Evolutionary conservation across 2,329 filamentous ascomycete genomes (phyloP), one percentile per base, ranked within the genome.

Genomic region (Aspergillus sergii): DNA sequence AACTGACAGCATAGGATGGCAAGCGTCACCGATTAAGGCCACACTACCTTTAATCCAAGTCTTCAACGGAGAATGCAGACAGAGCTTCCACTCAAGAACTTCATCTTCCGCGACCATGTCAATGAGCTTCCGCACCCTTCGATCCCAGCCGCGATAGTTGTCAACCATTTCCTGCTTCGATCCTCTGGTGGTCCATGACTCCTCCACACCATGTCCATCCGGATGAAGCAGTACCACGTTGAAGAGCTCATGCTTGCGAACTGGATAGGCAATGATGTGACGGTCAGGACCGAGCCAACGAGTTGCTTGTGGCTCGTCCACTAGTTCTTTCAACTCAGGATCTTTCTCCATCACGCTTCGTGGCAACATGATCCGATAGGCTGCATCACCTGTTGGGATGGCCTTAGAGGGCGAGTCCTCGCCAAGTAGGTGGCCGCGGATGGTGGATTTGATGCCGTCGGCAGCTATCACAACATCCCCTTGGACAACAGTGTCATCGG

Each of bases 231-330:
- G 83, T 14, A 87, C 88, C 39, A 90, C 78, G 76, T 90, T 90
- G 78, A 89, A 90, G 69, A 89, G 84, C 41, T 82, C 83, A 71
- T 91, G 87, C 72, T 83, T 85, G 65, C 86, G 84, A 50, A 94
- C 88, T 0, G 91, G 88, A 74, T 94, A 94, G 0, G 90, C 90
- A 69, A 94, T 91, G 75, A 93, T 90, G 76, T 94, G 91, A 1
- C 90, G 84, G 69, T 86, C 86, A 72, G 88, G 88, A 36, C 91
- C 91, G 58, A 94, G 90, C 91, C 91, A 94, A 57, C 91, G 85
- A 45, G 88, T 89, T 3, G 90, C 90, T 56, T 84, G 82, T 70
- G 92, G 86, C 50, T 84, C 82, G 68, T 91, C 86, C 26, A 94
- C 82, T 11, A 93, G 83, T n/a, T 79, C 83, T 59, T 89, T 80